Conservation (phyloP, 306 rosid genomes). For the Malus fusca region DNA sequence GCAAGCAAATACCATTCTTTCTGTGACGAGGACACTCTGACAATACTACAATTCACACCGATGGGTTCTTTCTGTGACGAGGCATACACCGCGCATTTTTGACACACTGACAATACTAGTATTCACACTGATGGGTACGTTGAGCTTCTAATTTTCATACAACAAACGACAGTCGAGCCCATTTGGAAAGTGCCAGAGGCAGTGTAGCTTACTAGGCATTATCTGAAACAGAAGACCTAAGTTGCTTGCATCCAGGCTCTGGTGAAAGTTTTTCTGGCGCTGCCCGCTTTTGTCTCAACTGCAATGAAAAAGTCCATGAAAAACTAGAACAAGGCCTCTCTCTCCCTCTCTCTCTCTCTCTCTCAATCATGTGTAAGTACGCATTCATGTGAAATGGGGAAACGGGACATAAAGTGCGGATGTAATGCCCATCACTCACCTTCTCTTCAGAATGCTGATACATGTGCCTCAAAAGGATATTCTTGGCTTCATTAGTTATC, state of each 20-base stretch:
- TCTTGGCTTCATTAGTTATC: conserved; percentile 66
- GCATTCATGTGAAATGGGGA: background rate
- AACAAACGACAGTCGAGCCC: background rate
- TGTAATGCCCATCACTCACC: conserved; percentile 17
- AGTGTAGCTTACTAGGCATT: conserved; percentile 14
- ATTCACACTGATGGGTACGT: conserved; percentile 14
- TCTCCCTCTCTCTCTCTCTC: background rate
- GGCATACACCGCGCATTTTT: too few relatives aligned
- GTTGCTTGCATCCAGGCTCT: conserved; percentile 68
- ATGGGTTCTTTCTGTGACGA: background rate
- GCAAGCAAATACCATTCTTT: conserved; percentile 1
- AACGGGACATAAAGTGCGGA: background rate
- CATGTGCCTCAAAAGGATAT: conserved; percentile 74
- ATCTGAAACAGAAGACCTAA: conserved; percentile 35
- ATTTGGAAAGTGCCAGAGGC: background rate
- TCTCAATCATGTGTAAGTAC: background rate
- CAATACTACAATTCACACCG: conserved; percentile 12
- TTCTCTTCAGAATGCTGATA: conserved; percentile 58
- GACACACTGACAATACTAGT: background rate
- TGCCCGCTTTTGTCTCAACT: conserved; percentile 75
- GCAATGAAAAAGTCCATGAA: conserved; percentile 30
- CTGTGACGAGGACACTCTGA: background rate
- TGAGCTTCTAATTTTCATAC: background rate
- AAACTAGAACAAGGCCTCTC: background rate
- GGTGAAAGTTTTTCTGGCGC: conserved; percentile 65